A percentile compares a stretch with the other conserved stretches of the same genome.
These are phyloP conservation scores for Pyricularia sp. DNA, from an alignment of 2,329 filamentous ascomycete genomes.

Conservation along the genomic window DNA sequence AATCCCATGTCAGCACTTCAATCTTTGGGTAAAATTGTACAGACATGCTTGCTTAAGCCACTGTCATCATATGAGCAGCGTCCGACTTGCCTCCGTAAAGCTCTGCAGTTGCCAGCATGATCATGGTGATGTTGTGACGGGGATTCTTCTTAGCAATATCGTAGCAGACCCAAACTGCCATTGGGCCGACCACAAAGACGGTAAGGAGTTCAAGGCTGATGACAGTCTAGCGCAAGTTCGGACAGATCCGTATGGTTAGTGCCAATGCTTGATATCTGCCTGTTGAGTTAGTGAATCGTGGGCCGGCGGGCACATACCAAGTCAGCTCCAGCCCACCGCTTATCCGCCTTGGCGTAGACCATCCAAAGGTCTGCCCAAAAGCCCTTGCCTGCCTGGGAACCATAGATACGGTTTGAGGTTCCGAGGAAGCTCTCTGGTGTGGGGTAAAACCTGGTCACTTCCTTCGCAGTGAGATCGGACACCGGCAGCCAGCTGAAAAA, in stretches of 20 bases:
- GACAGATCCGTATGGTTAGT: neutral
- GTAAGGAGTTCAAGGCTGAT: conserved; percentile 54
- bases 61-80: neutral
- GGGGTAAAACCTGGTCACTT: conserved; percentile 26
- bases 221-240: conserved; percentile 29
- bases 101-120: conserved; percentile 52
- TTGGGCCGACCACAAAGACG: conserved; percentile 46
- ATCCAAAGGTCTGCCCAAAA: conserved; percentile 51
- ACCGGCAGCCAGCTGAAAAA: conserved; percentile 52
- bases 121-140: conserved; percentile 47
- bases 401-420: conserved; percentile 35
- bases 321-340: conserved; percentile 50
- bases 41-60: neutral
- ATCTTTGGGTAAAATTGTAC: neutral
- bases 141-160: conserved; percentile 42
- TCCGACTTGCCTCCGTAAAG: conserved; percentile 43
- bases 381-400: conserved; percentile 41
- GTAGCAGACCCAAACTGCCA: conserved; percentile 47
- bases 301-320: conserved; percentile 24
- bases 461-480: conserved; percentile 16
- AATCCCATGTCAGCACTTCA: conserved; percentile 22
- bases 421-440: conserved; percentile 41
- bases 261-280: neutral
- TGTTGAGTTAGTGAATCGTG: neutral
- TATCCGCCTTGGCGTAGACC: conserved; percentile 54